Percentiles rank a stretch among this genome's conserved stretches.
Conservation (phyloP, 805 yeast species). For the Starmerella sirachaensis region DNA sequence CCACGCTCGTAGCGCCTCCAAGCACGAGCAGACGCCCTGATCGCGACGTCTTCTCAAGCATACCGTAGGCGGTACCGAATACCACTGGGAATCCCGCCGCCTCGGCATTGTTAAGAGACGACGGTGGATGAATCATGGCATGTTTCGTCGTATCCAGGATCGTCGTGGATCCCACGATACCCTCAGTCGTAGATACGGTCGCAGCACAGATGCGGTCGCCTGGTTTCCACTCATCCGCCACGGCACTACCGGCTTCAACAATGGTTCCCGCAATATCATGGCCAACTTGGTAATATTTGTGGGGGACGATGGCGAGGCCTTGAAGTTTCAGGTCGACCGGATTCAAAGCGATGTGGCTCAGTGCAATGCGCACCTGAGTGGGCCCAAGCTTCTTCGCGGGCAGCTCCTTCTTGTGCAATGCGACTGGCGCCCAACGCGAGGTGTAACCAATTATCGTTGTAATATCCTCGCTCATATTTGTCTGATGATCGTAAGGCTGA, state of each 20-base stretch:
- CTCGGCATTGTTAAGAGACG: slow-evolving; percentile 36
- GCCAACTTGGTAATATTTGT: slow-evolving; percentile 36
- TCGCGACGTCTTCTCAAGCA: slow-evolving; percentile 23
- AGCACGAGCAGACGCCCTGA: slow-evolving; percentile 34
- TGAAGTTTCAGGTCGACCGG: slow-evolving; percentile 51
- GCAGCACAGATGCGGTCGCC: slow-evolving; percentile 60
- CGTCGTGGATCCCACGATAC: slow-evolving; percentile 41
- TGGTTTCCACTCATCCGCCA: slow-evolving; percentile 30
- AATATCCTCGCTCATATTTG: no score
- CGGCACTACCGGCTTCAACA: slow-evolving; percentile 41
- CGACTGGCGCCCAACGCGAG: background rate
- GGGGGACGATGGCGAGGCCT: slow-evolving; percentile 7
- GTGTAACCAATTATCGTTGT: no score
- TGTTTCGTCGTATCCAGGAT: slow-evolving; percentile 44
- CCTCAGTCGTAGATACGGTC: slow-evolving; percentile 25
- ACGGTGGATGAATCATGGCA: slow-evolving; percentile 38
- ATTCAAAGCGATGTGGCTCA: slow-evolving; percentile 46
- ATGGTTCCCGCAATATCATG: slow-evolving; percentile 57
- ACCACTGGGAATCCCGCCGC: slow-evolving; percentile 60
- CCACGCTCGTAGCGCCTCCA: slow-evolving; percentile 69
- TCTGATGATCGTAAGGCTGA: no score
- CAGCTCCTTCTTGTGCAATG: background rate
- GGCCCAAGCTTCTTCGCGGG: no score
- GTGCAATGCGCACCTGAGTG: slow-evolving; percentile 44
- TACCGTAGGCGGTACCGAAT: slow-evolving; percentile 47